Evolutionary conservation across 495 filamentous ascomycete genomes (phyloP), one percentile per base, ranked within the genome.

Genomic region (Xylaria nigripes): DNA sequence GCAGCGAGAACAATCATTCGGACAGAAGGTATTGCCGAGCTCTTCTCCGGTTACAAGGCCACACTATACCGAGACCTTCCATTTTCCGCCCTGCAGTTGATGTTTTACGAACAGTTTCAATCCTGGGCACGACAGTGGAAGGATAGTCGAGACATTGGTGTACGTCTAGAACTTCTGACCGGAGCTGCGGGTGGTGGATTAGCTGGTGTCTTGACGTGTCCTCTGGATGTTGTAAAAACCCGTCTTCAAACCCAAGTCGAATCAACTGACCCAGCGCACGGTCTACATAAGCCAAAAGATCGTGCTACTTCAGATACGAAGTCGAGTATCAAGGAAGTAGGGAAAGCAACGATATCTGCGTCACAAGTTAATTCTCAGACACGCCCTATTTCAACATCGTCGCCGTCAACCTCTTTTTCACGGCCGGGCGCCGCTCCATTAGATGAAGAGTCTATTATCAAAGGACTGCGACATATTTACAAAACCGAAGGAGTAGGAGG

Each of bases 181-280:
- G 93, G 89, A 6, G 89, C 86, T 6, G 86, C 83, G n/a, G 93
- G 93, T 1, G 93, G 93, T 50, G 92, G 93, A 23, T 82, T 97
- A 71, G 93, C 93, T 1, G 93, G 93, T 54, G 86, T 93, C 3
- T 83, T 98, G 1, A 97, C 93, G 2, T 96, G 90, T 64, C 93
- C 93, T 13, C 79, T 98, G 58, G 93, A 98, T 64, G 93, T 98
- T 3, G 94, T 98, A 46, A 98, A 98, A 71, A 98, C 93, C 0
- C 79, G 93, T 45, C 85, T 97, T n/a, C 93, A 98, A 68, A 98
- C 93, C 1, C 92, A 97, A 67, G 76, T 93, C 38, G 86, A 93
- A 45, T 65, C 72, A 3, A 54, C 58, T 36, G 86, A 93, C 45
- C 66, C 72, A 5, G 55, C 59, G 18, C 52, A 45, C 53, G 63